Conservation (phyloP, 2,329 filamentous ascomycete species). For the Stemphylium vesicarium region DNA sequence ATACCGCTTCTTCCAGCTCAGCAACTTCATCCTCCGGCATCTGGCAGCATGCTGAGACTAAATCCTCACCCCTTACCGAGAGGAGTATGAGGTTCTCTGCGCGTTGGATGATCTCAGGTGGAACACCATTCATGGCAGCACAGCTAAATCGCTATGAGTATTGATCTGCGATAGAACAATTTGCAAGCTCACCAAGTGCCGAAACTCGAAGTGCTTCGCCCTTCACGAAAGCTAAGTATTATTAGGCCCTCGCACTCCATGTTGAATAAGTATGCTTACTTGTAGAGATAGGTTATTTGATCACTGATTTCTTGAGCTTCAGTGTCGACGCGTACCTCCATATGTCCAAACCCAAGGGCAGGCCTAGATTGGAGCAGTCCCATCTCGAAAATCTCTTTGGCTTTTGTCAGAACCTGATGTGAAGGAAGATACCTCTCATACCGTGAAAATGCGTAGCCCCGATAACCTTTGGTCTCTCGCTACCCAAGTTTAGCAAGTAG, state of each 20-base stretch:
- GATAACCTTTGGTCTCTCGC: slow-evolving; percentile 63
- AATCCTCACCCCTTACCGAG: slow-evolving; percentile 74
- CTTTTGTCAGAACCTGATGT: background rate
- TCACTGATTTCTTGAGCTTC: slow-evolving; percentile 61
- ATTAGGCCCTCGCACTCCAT: slow-evolving; percentile 16
- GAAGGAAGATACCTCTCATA: slow-evolving; percentile 25
- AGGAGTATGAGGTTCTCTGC: slow-evolving; percentile 76
- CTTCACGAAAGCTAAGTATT: slow-evolving; percentile 57
- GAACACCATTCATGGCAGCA: slow-evolving; percentile 85
- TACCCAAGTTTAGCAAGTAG: slow-evolving; percentile 58
- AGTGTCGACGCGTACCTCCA: slow-evolving; percentile 70
- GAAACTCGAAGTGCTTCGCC: slow-evolving; percentile 80
- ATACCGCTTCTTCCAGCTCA: slow-evolving; percentile 71
- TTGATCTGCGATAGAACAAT: too few species aligned
- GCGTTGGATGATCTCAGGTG: slow-evolving; percentile 71
- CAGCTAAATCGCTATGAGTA: slow-evolving; percentile 58
- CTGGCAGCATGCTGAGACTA: slow-evolving; percentile 73
- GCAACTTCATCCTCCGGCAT: slow-evolving; percentile 68
- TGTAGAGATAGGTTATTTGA: slow-evolving; percentile 77
- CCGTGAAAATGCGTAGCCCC: slow-evolving; percentile 69
- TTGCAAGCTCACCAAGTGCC: slow-evolving; percentile 65
- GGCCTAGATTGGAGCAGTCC: slow-evolving; percentile 60
- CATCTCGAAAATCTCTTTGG: slow-evolving; percentile 71
- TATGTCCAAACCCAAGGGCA: slow-evolving; percentile 68
- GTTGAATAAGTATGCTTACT: slow-evolving; percentile 43